phyloP scores from a whole-genome alignment of 805 yeast genomes.

The Yarrowia sp. region DNA sequence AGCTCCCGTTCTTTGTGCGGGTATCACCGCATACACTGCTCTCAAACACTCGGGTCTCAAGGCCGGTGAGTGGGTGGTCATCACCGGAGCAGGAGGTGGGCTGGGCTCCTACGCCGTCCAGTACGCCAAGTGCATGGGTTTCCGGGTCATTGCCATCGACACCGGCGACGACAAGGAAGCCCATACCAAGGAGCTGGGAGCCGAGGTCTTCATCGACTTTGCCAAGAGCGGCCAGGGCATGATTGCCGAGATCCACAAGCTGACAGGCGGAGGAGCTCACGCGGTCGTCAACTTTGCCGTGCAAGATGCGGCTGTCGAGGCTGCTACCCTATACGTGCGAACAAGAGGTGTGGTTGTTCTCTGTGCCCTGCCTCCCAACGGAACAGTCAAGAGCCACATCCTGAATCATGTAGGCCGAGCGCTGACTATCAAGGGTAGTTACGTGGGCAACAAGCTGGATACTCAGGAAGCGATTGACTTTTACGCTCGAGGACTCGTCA shows the following conservation, averaged over 20 bases:
- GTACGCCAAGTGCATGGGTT: conserved; percentile 80
- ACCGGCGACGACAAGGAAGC: conserved; percentile 69
- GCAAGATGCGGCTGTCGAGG: conserved; percentile 69
- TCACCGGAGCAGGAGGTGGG: conserved; percentile 84
- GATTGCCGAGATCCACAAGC: conserved; percentile 59
- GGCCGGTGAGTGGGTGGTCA: conserved; percentile 78
- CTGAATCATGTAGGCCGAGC: conserved; percentile 77
- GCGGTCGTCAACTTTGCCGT: conserved; percentile 79
- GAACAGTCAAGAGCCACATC: conserved; percentile 71
- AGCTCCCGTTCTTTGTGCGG: conserved; percentile 89
- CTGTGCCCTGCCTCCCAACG: conserved; percentile 83
- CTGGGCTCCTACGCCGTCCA: conserved; percentile 77
- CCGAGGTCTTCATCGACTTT: conserved; percentile 69
- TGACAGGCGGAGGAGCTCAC: conserved; percentile 77
- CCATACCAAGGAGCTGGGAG: conserved; percentile 64
- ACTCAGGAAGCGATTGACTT: conserved; percentile 81
- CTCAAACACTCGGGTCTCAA: conserved; percentile 74
- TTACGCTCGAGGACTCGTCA: conserved; percentile 73
- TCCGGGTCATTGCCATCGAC: conserved; percentile 72
- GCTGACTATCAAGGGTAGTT: conserved; percentile 76
- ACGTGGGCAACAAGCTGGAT: conserved; percentile 89
- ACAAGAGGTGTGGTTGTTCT: conserved; percentile 72
- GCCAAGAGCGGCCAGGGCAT: conserved; percentile 59
- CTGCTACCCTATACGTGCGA: conserved; percentile 66
- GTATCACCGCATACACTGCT: conserved; percentile 90